phyloP scores from a whole-genome alignment of 306 rosid genomes.

The Cicer cuneatum region DNA sequence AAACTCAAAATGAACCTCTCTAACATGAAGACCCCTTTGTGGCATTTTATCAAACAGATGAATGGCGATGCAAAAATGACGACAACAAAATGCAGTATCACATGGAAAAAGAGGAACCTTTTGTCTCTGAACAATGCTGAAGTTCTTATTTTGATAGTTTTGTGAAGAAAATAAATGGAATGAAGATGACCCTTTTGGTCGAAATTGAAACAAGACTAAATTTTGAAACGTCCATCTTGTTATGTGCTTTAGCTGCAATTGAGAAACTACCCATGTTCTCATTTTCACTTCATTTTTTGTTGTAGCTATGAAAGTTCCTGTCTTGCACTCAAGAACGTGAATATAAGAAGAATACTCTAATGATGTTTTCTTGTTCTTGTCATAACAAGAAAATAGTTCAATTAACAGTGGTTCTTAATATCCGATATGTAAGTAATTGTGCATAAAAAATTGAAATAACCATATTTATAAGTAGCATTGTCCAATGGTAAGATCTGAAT shows the following conservation, averaged over 20 bases:
- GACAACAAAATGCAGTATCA: background rate
- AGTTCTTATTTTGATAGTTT: background rate
- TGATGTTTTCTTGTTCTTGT: background rate
- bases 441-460: background rate
- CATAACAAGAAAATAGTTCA: background rate
- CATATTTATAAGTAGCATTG: background rate
- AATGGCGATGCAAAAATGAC: slow-evolving; percentile 17
- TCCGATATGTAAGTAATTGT: background rate
- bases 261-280: slow-evolving; percentile 42
- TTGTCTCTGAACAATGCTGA: background rate
- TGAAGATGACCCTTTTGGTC: slow-evolving; percentile 3
- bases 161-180: slow-evolving; percentile 38
- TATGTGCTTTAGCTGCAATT: slow-evolving; percentile 11
- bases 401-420: background rate
- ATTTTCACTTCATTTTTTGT: slow-evolving; percentile 40
- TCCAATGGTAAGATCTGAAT: background rate
- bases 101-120: slow-evolving; percentile 27
- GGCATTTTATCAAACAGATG: slow-evolving; percentile 55
- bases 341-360: background rate
- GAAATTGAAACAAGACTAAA: slow-evolving; percentile 18
- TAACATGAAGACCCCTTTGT: slow-evolving; percentile 22
- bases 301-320: background rate
- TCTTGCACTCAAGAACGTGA: background rate
- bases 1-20: slow-evolving; percentile 35
- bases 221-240: slow-evolving; percentile 36